Conservation (phyloP, 2,329 filamentous ascomycete genomes). For the Penicillium corylophilum region DNA sequence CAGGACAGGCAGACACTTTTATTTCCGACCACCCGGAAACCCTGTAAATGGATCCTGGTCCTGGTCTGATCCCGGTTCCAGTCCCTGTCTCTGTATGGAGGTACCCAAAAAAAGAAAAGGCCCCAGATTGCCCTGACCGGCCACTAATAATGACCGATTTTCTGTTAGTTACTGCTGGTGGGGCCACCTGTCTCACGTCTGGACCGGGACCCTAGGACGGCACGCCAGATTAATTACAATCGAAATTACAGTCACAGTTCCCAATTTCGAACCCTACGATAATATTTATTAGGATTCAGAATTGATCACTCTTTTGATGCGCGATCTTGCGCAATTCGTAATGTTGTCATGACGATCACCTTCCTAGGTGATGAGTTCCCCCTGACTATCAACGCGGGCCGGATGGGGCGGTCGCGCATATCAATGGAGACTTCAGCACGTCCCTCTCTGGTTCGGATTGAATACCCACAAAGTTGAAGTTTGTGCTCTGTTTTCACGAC, state of each 20-base stretch:
- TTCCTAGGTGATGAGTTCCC: background rate
- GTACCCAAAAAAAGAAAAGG: background rate
- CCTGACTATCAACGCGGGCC: conserved; percentile 2
- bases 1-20: conserved; percentile 4
- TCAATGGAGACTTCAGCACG: background rate
- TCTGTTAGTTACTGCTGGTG: too few relatives aligned
- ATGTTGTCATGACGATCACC: background rate
- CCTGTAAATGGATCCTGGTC: background rate
- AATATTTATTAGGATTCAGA: background rate
- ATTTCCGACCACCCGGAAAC: background rate
- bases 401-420: background rate
- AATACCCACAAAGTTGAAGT: background rate
- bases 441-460: background rate
- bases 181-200: too few relatives aligned
- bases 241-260: too few relatives aligned
- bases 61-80: too few relatives aligned
- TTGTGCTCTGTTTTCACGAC: background rate
- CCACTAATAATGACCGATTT: background rate
- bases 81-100: too few relatives aligned
- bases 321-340: background rate
- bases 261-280: too few relatives aligned
- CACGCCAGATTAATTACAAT: too few relatives aligned
- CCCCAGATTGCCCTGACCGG: background rate
- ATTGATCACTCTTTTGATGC: background rate
- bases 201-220: too few relatives aligned